Percentiles rank a stretch among this genome's conserved stretches.
phyloP scores from a whole-genome alignment of 1,139 yeast species.

The Hanseniaspora uvarum region DNA sequence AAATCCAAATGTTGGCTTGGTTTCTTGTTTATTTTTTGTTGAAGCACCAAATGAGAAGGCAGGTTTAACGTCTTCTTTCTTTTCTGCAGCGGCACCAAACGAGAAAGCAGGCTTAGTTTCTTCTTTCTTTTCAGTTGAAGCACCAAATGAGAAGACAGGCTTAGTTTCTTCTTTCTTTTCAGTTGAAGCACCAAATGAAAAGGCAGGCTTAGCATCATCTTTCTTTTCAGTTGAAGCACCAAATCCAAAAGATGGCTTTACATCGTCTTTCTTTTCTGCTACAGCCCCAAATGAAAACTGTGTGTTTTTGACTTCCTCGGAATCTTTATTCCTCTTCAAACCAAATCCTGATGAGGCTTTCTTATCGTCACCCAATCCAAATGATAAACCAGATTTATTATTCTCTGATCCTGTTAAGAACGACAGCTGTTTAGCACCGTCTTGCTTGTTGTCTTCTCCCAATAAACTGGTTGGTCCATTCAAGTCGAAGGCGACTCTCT shows the following conservation, averaged over 20 bases:
- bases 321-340: not conserved
- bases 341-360: not conserved
- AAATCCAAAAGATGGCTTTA: slow-evolving; percentile 20
- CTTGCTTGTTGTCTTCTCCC: not conserved
- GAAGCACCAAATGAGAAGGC: slow-evolving; percentile 16
- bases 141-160: slow-evolving; percentile 2
- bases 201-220: not conserved
- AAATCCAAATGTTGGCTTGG: slow-evolving; percentile 21
- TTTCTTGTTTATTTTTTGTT: not conserved
- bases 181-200: not conserved
- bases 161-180: not conserved
- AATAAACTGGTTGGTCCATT: not conserved
- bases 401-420: not conserved
- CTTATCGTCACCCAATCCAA: not conserved
- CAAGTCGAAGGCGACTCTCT: not conserved
- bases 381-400: not conserved
- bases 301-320: not conserved
- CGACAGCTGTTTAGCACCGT: not conserved
- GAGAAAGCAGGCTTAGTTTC: slow-evolving; percentile 18
- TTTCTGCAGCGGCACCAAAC: slow-evolving; percentile 21
- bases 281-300: slow-evolving; percentile 19
- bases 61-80: slow-evolving; percentile 17
- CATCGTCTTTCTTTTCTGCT: slow-evolving; percentile 3
- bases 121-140: slow-evolving; percentile 8
- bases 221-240: slow-evolving; percentile 13